phyloP scores from a whole-genome alignment of 768 basidiomycete species.

The Neoboletus subvelutipes region DNA sequence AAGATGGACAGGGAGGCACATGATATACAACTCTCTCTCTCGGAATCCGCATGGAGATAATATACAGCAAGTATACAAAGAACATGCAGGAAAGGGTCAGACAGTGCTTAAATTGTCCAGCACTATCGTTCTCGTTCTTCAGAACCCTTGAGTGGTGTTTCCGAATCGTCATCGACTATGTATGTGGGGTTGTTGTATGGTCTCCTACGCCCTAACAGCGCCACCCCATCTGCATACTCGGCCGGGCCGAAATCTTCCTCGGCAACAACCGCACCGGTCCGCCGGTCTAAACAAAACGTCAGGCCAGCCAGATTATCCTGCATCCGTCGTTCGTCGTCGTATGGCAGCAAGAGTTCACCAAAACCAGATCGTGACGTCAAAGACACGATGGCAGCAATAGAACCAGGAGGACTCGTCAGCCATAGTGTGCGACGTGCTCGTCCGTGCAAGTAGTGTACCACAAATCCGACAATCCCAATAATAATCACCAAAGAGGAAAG shows the following conservation, averaged over 20 bases:
- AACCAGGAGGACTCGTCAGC: slow-evolving; percentile 56
- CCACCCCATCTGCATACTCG: slow-evolving; percentile 10
- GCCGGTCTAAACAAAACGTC: slow-evolving; percentile 52
- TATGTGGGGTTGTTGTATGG: slow-evolving; percentile 2
- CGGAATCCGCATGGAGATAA: neutral
- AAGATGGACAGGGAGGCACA: neutral
- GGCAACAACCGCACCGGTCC: slow-evolving; percentile 62
- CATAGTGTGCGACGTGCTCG: slow-evolving; percentile 47
- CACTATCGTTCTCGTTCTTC: neutral
- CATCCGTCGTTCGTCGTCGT: slow-evolving; percentile 48
- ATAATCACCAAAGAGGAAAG: slow-evolving; percentile 50
- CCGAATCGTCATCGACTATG: slow-evolving; percentile 3
- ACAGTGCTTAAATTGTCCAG: neutral
- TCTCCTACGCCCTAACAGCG: slow-evolving; percentile 14
- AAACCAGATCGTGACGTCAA: slow-evolving; percentile 62
- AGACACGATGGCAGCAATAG: slow-evolving; percentile 55
- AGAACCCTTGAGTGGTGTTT: slow-evolving; percentile 2
- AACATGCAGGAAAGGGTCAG: neutral
- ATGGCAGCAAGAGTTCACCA: slow-evolving; percentile 59
- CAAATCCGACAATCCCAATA: slow-evolving; percentile 47
- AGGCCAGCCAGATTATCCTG: slow-evolving; percentile 50
- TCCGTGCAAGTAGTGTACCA: slow-evolving; percentile 48
- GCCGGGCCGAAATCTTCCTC: slow-evolving; percentile 39
- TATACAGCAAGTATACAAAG: neutral
- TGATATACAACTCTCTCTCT: neutral